Evolutionary conservation across 2,329 filamentous ascomycete genomes (phyloP).

Genomic region (Trichoderma cornu-damae): DNA sequence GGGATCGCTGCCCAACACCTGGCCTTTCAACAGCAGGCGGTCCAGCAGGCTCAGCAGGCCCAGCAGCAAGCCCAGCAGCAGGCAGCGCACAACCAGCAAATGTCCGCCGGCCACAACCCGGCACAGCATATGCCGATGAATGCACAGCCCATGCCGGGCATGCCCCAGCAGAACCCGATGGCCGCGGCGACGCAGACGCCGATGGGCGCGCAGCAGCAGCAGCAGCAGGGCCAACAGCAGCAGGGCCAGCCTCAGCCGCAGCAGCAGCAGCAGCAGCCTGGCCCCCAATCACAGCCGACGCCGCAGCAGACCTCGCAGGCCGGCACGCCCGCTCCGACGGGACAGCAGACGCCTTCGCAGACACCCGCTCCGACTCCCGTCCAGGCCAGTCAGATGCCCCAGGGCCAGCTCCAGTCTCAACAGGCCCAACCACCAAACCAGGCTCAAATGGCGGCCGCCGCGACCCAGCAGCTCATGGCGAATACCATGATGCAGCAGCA

Average conservation of each 20-base stretch:
- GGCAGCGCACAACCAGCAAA: slow-evolving; percentile 37
- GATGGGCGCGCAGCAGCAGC: slow-evolving; percentile 28
- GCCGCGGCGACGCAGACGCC: slow-evolving; percentile 31
- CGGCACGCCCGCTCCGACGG: slow-evolving; percentile 38
- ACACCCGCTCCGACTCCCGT: slow-evolving; percentile 38
- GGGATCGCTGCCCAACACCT: slow-evolving; percentile 45
- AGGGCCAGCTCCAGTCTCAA: slow-evolving; percentile 32
- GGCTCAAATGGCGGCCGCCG: slow-evolving; percentile 29
- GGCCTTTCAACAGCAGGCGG: slow-evolving; percentile 38
- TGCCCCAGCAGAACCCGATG: slow-evolving; percentile 42
- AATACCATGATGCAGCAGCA: slow-evolving; percentile 41
- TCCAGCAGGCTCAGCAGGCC: slow-evolving; percentile 24
- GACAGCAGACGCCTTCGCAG: slow-evolving; percentile 47
- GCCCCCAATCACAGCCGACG: slow-evolving; percentile 37
- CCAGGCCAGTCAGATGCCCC: slow-evolving; percentile 30
- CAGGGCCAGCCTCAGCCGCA: slow-evolving; percentile 24
- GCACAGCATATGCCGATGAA: slow-evolving; percentile 47
- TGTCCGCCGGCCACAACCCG: slow-evolving; percentile 39
- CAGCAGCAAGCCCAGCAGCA: slow-evolving; percentile 27
- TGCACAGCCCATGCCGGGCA: slow-evolving; percentile 41
- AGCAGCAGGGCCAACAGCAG: slow-evolving; percentile 18
- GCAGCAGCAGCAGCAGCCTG: slow-evolving; percentile 29
- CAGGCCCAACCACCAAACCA: slow-evolving; percentile 28
- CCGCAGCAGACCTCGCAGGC: slow-evolving; percentile 41
- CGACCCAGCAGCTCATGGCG: slow-evolving; percentile 35